A percentile compares a stretch with the other conserved stretches of the same genome.
Conservation (phyloP, 2,329 filamentous ascomycete genomes). For the Harringtonia lauricola region DNA sequence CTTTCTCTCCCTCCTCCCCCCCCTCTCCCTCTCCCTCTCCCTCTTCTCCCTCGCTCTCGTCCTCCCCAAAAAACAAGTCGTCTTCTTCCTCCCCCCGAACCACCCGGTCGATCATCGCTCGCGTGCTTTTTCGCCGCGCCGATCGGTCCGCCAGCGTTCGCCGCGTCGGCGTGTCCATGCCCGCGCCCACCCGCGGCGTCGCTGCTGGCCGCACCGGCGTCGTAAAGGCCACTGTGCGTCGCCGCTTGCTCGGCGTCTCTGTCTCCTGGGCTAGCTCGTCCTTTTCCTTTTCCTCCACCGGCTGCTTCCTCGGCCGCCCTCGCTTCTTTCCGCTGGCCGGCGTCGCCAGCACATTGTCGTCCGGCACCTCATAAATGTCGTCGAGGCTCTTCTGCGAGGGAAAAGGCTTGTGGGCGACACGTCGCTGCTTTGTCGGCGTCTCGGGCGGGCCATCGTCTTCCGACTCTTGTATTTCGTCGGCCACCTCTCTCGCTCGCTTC, state of each 20-base stretch:
- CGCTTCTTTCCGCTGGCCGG: neutral
- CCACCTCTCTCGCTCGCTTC: no score
- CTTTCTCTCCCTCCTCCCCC: slow-evolving; percentile 40
- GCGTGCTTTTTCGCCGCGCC: slow-evolving; percentile 74
- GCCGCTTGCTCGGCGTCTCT: slow-evolving; percentile 17
- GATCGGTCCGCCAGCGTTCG: slow-evolving; percentile 70
- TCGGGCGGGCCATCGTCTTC: neutral
- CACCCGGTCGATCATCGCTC: slow-evolving; percentile 62
- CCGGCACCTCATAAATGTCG: slow-evolving; percentile 5
- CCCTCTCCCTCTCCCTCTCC: slow-evolving; percentile 10
- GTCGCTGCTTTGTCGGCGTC: slow-evolving; percentile 1
- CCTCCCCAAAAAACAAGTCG: slow-evolving; percentile 34
- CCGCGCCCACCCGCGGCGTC: slow-evolving; percentile 26
- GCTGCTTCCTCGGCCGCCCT: slow-evolving; percentile 2
- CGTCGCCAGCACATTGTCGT: slow-evolving; percentile 1
- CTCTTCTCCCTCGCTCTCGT: slow-evolving; percentile 16
- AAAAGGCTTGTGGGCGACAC: no score
- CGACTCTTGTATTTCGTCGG: neutral
- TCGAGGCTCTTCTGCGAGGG: neutral
- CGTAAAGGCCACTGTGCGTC: slow-evolving; percentile 9
- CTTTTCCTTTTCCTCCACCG: neutral
- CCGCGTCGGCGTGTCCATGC: slow-evolving; percentile 44
- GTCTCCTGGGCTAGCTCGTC: neutral
- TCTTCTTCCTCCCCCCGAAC: slow-evolving; percentile 55
- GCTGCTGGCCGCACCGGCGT: slow-evolving; percentile 21